phyloP scores from a whole-genome alignment of 257 asterid genomes.

The Nicotiana noctiflora region DNA sequence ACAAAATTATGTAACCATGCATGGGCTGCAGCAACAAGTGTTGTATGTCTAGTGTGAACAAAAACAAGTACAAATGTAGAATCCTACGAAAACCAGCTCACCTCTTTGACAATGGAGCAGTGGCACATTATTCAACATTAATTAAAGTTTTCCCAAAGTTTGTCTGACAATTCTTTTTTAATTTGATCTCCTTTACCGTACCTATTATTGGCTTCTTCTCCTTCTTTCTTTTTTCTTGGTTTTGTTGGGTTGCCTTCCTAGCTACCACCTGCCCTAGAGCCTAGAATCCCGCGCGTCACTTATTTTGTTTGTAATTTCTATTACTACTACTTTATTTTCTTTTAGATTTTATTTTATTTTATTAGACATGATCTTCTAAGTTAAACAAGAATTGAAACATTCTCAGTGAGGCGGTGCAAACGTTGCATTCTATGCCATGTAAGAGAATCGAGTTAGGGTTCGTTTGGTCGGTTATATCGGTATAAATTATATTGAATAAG shows the following conservation, averaged over 20 bases:
- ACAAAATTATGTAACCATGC: no score
- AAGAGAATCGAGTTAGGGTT: no score
- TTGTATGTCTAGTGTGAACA: not conserved
- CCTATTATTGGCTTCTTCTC: no score
- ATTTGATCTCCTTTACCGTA: not conserved
- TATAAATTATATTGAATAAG: no score
- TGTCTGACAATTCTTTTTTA: not conserved
- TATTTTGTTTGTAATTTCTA: not conserved
- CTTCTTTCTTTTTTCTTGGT: not conserved
- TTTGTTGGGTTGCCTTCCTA: not conserved
- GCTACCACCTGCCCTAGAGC: not conserved
- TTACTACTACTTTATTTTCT: no score
- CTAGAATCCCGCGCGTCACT: not conserved
- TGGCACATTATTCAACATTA: not conserved
- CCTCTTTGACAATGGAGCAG: not conserved
- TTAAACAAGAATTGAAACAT: no score
- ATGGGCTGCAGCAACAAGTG: not conserved
- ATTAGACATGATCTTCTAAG: no score
- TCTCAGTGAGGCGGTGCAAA: no score
- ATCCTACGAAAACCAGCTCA: not conserved
- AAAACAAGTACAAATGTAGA: not conserved
- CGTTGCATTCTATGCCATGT: no score
- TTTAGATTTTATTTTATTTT: no score
- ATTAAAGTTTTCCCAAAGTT: no score
- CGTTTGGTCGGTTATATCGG: no score